Evolutionary conservation across 768 basidiomycete genomes (phyloP).

Genomic region (Boletellus sp.): DNA sequence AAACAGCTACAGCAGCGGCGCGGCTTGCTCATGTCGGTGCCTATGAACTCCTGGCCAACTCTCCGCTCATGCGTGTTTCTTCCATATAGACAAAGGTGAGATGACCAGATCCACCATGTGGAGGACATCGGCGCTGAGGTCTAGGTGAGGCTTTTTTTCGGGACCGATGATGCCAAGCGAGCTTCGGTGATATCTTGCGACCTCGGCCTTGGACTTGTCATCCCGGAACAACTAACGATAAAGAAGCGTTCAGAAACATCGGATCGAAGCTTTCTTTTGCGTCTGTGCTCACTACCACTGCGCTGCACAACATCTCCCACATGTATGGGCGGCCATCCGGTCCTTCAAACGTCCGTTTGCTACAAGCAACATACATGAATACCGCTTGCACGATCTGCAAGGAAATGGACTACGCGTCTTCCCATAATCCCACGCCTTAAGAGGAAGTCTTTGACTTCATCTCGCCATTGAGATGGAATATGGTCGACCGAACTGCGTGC

Average conservation of each 20-base stretch:
- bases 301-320: conserved; percentile 24
- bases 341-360: conserved; percentile 27
- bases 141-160: conserved; percentile 9
- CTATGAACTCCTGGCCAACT: background rate
- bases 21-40: too few species aligned
- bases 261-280: background rate
- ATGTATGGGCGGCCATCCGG: conserved; percentile 30
- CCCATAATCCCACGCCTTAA: conserved; percentile 10
- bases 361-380: background rate
- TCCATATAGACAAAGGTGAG: conserved; percentile 28
- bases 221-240: conserved; percentile 12
- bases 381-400: background rate
- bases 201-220: conserved; percentile 7
- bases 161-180: conserved; percentile 14
- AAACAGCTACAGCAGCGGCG: too few species aligned
- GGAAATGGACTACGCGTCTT: conserved; percentile 7
- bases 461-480: conserved; percentile 30
- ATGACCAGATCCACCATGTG: conserved; percentile 25
- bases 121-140: conserved; percentile 12
- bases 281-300: conserved; percentile 13
- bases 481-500: conserved; percentile 23
- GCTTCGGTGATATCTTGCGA: conserved; percentile 16
- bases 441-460: conserved; percentile 23
- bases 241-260: background rate
- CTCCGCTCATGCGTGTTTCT: conserved; percentile 12